Evolutionary conservation across 2,329 filamentous ascomycete species (phyloP).

Genomic region (Elsinoe australis): DNA sequence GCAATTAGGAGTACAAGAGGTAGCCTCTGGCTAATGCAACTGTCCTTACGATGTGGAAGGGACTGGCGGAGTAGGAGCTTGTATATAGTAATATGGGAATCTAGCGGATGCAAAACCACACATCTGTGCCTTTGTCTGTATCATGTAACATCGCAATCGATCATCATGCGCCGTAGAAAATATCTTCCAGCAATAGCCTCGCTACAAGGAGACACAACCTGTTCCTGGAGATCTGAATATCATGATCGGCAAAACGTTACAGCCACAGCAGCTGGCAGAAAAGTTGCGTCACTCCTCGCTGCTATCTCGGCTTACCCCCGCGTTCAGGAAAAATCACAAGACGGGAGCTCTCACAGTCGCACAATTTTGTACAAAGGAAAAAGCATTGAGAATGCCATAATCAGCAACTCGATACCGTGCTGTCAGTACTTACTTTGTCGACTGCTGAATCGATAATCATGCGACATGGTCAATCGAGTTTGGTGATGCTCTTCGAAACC

Average conservation of each 20-base stretch:
- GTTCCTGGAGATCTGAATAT: slow-evolving; percentile 6
- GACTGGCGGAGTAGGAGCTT: neutral
- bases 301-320: slow-evolving; percentile 2
- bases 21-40: too few species aligned
- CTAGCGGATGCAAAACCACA: neutral
- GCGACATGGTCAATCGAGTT: too few species aligned
- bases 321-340: neutral
- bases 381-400: too few species aligned
- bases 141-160: too few species aligned
- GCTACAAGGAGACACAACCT: neutral
- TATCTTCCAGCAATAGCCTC: too few species aligned
- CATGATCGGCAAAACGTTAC: slow-evolving; percentile 10
- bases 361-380: too few species aligned
- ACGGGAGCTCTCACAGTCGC: slow-evolving; percentile 1
- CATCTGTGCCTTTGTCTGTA: neutral
- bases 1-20: too few species aligned
- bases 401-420: too few species aligned
- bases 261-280: slow-evolving; percentile 7
- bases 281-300: slow-evolving; percentile 11
- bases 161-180: too few species aligned
- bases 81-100: slow-evolving; percentile 12
- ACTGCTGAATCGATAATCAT: too few species aligned
- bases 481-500: too few species aligned
- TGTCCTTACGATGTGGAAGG: neutral
- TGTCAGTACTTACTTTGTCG: too few species aligned